Evolutionary conservation across 2,329 filamentous ascomycete species (phyloP), one percentile per base, ranked within the genome.

Genomic region (Stagonosporopsis vannaccii): DNA sequence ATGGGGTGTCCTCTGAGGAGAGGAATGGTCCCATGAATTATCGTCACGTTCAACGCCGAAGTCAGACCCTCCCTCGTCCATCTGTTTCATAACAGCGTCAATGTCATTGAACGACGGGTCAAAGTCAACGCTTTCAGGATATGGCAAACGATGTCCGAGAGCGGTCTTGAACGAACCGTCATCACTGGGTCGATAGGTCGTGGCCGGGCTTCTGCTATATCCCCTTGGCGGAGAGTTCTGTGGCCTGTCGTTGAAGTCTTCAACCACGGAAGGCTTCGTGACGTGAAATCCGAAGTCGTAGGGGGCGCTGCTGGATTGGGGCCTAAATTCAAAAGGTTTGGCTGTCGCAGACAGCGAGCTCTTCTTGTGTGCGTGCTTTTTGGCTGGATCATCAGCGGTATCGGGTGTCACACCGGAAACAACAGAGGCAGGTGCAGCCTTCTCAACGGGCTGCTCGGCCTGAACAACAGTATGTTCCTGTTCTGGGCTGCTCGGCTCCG

Each of bases 61-160:
- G 47, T 89, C 87, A 1, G 89, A 90, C 62, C 92, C 87, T 43
- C 82, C 85, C 56, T 88, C 84, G 66, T 92, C 89, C 66, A 97
- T 84, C 58, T 95, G 89, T 62, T 89, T 86, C 92, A 98, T 97
- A 48, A 97, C 87, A 40, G 90, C 91, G 78, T 97, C 93, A 68
- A 97, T 93, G 71, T 97, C 92, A 64, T 94, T 89, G 66, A 91
- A 91, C 0, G 88, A 81, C 30, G 80, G 60, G 25, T 75, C 68
- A 44, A 74, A 73, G 40, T 75, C 75, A 37, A 74, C 65, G 49
- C 71, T 73, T 52, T 76, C 75, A 49, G 74, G 65, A 48, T 76
- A 77, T 6, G 68, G 36, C 23, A 54, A 66, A 19, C 61, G 60
- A 15, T 62, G 60, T 28, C 70, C 70, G 58, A 75, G 58, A 12